Evolutionary conservation across 116 monocot species (phyloP), one percentile per base, ranked within the genome.

Genomic region (Phalaenopsis hybrid): DNA sequence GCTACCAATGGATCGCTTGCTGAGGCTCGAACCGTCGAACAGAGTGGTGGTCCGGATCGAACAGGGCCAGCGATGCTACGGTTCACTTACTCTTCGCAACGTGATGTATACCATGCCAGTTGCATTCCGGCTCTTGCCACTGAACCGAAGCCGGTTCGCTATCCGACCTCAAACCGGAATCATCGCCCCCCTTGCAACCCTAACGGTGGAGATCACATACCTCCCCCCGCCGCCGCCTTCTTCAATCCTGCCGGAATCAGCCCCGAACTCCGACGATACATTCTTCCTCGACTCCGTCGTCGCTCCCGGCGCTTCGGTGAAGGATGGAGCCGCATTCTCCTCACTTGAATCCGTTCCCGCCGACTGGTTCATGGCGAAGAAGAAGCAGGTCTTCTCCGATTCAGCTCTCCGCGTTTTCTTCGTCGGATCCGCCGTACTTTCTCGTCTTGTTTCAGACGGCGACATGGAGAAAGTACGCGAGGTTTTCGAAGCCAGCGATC

Each of bases 101-200:
- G 85, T 87, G 21, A 89, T 89, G 89, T 79, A 85, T 83, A 89
- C 89, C 2, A 89, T 89, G 89, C 89, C 89, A 34, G 89, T 89
- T 4, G 89, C 89, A n/a, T 89, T 85, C 89, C 82, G 86, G 21
- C 69, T 89, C 49, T 50, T 82, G 57, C 85, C 89, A 3, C n/a
- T 59, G 45, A 81, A 81, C 85, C 70, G 79, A 13, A 18, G 65
- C 8, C 82, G 84, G 23, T 89, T 78, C 82, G 3, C 74, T 1
- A 65, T 81, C 51, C 82, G 83, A 0, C 89, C 89, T 0, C 89
- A 87, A 33, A 78, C 89, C 25, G 89, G 89, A 25, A 85, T 89
- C 85, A 86, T 89, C 46, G 69, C 82, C 9, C 89, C 89, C 12
- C 85, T 89, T 16, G 87, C 85, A 52, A 78, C 85, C 8, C n/a